Conservation (phyloP, 2,329 filamentous ascomycete species). For the Diaporthe vexans region DNA sequence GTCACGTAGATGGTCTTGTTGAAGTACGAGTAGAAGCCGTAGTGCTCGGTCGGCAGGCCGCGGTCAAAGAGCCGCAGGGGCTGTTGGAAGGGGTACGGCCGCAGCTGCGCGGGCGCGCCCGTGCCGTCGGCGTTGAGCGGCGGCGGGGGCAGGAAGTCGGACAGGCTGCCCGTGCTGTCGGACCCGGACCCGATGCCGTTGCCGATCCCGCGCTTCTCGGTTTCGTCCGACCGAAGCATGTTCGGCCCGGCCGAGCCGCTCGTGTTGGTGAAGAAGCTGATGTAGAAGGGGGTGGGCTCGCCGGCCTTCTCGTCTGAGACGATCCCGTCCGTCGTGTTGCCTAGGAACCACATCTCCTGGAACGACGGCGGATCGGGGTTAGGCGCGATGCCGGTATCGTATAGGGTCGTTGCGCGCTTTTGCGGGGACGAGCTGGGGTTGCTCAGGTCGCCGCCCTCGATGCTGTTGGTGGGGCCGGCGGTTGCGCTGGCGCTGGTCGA, state of each 20-base stretch:
- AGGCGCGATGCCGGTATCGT: slow-evolving; percentile 58
- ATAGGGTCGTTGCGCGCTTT: slow-evolving; percentile 33
- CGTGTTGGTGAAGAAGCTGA: slow-evolving; percentile 74
- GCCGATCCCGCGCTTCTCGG: slow-evolving; percentile 48
- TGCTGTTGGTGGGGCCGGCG: slow-evolving; percentile 20
- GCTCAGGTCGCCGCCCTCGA: slow-evolving; percentile 10
- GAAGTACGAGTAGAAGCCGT: slow-evolving; percentile 94
- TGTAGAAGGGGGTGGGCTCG: slow-evolving; percentile 90
- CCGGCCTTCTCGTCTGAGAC: slow-evolving; percentile 76
- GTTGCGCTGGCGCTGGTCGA: slow-evolving; percentile 19
- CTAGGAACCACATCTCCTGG: slow-evolving; percentile 84
- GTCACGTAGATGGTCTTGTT: slow-evolving; percentile 88
- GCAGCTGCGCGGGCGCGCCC: slow-evolving; percentile 78
- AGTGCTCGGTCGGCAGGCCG: slow-evolving; percentile 84
- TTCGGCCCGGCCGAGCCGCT: slow-evolving; percentile 52
- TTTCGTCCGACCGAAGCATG: slow-evolving; percentile 42
- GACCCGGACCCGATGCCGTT: slow-evolving; percentile 43
- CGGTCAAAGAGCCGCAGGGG: slow-evolving; percentile 89
- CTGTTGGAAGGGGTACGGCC: slow-evolving; percentile 80
- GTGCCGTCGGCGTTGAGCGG: slow-evolving; percentile 76
- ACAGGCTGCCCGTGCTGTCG: slow-evolving; percentile 57
- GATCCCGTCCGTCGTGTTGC: slow-evolving; percentile 86
- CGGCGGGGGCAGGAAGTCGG: slow-evolving; percentile 73
- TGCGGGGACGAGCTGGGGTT: slow-evolving; percentile 4
- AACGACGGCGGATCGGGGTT: slow-evolving; percentile 71